phyloP scores from a whole-genome alignment of 2,329 filamentous ascomycete species.

The Coccinonectria pachysandricola region DNA sequence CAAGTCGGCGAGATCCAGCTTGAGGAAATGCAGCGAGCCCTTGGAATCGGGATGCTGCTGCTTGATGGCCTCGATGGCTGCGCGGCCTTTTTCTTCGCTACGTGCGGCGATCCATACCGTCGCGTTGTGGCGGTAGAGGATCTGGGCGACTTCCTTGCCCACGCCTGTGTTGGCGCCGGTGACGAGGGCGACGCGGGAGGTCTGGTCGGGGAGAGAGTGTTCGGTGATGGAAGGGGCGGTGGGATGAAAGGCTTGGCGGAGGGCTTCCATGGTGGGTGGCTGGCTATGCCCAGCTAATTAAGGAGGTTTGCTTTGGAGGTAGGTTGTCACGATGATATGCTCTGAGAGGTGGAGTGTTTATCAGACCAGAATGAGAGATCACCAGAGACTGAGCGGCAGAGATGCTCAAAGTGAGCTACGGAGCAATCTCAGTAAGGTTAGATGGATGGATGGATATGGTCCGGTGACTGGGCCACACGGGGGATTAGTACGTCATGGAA shows the following conservation, averaged over 20 bases:
- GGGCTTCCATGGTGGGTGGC: slow-evolving; percentile 5
- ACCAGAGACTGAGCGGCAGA: too few relatives aligned
- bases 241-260: slow-evolving; percentile 15
- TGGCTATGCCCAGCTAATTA: too few relatives aligned
- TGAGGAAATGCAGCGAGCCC: slow-evolving; percentile 32
- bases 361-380: too few relatives aligned
- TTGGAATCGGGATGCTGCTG: slow-evolving; percentile 23
- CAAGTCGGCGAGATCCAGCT: slow-evolving; percentile 35
- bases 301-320: too few relatives aligned
- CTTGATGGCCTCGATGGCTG: slow-evolving; percentile 35
- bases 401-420: too few relatives aligned
- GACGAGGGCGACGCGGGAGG: slow-evolving; percentile 43
- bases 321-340: too few relatives aligned
- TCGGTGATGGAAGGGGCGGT: slow-evolving; percentile 16
- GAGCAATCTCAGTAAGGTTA: too few relatives aligned
- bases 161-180: slow-evolving; percentile 34
- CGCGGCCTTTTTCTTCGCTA: slow-evolving; percentile 30
- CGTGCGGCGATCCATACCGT: slow-evolving; percentile 47
- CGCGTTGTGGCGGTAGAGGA: slow-evolving; percentile 43
- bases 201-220: slow-evolving; percentile 53
- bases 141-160: slow-evolving; percentile 39
- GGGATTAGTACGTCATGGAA: too few relatives aligned
- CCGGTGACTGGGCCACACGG: too few relatives aligned
- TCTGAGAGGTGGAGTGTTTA: too few relatives aligned
- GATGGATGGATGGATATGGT: too few relatives aligned